These are phyloP conservation scores for Nitzschia inconspicua DNA, from an alignment of 108 stramenopile genomes.

Conservation along the genomic window DNA sequence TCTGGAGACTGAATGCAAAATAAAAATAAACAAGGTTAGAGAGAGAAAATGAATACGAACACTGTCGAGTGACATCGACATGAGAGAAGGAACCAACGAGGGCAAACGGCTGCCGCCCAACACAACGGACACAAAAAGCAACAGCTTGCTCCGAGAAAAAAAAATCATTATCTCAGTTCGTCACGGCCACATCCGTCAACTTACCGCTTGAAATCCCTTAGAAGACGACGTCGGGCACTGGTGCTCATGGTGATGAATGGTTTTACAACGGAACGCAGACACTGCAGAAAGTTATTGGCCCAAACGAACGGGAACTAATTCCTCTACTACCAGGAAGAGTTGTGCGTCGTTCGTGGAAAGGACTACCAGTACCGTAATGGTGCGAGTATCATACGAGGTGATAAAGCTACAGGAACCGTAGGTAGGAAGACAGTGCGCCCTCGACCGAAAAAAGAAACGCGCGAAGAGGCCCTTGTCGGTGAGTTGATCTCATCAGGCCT, in stretches of 20 bases:
- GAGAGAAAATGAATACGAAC: not conserved
- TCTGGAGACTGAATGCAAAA: conserved; percentile 75
- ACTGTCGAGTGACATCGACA: not conserved
- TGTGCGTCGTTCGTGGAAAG: too few relatives aligned
- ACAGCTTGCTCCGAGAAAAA: too few relatives aligned
- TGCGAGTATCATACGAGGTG: not conserved
- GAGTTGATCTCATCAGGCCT: too few relatives aligned
- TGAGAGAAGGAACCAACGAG: too few relatives aligned
- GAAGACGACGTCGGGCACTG: conserved; percentile 91
- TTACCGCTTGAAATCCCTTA: conserved; percentile 92
- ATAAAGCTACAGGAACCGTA: not conserved
- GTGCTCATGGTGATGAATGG: conserved; percentile 84
- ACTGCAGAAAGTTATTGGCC: too few relatives aligned
- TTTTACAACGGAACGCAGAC: not conserved
- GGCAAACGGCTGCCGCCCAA: too few relatives aligned
- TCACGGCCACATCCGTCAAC: not conserved
- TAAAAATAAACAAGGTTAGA: not conserved
- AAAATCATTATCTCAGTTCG: not conserved
- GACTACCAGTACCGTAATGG: not conserved
- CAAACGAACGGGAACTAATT: too few relatives aligned
- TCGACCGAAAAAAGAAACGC: too few relatives aligned
- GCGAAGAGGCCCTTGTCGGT: too few relatives aligned
- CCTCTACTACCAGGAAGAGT: too few relatives aligned
- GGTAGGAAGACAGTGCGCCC: too few relatives aligned
- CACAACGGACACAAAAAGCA: too few relatives aligned